A percentile compares a stretch with the other conserved stretches of the same genome.
Evolutionary conservation across 208 protist species (phyloP).

Genomic region (Crithidia brevicula): DNA sequence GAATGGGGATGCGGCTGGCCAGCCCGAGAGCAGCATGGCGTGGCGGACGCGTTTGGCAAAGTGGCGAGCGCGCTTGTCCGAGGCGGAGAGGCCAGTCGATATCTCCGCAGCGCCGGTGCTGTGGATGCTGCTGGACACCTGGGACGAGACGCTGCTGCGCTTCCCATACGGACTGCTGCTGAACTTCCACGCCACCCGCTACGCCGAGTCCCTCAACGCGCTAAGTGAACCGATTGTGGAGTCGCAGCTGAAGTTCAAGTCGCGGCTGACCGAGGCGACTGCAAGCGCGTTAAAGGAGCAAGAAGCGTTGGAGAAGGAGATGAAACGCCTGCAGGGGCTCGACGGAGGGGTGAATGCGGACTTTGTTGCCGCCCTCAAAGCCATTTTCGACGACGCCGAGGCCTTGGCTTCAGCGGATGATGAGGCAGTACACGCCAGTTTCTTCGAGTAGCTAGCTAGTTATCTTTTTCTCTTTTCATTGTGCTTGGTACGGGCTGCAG

Average conservation of each 20-base stretch:
- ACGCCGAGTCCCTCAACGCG: constrained; percentile 49
- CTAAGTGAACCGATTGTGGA: constrained; percentile 35
- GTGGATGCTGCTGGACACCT: constrained; percentile 69
- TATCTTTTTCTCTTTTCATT: background rate
- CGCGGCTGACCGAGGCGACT: constrained; percentile 8
- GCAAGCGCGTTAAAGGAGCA: constrained; percentile 26
- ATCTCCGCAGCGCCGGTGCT: constrained; percentile 37
- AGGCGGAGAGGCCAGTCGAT: constrained; percentile 29
- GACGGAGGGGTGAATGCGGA: background rate
- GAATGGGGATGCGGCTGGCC: no score
- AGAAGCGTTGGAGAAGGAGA: constrained; percentile 23
- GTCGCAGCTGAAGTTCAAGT: constrained; percentile 23
- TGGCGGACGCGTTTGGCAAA: constrained; percentile 19
- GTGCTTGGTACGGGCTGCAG: no score
- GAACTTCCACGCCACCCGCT: constrained; percentile 37
- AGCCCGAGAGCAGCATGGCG: background rate
- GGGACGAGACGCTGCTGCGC: constrained; percentile 65
- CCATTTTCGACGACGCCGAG: constrained; percentile 27
- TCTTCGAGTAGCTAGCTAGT: background rate
- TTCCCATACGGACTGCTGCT: constrained; percentile 64
- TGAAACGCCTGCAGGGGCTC: constrained; percentile 17
- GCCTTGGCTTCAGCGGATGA: constrained; percentile 32
- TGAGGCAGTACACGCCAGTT: constrained; percentile 21
- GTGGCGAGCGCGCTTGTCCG: constrained; percentile 35
- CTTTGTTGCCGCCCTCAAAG: constrained; percentile 23